Evolutionary conservation across 768 basidiomycete species (phyloP), one percentile per base, ranked within the genome.

Genomic region (Lentinula aciculospora): DNA sequence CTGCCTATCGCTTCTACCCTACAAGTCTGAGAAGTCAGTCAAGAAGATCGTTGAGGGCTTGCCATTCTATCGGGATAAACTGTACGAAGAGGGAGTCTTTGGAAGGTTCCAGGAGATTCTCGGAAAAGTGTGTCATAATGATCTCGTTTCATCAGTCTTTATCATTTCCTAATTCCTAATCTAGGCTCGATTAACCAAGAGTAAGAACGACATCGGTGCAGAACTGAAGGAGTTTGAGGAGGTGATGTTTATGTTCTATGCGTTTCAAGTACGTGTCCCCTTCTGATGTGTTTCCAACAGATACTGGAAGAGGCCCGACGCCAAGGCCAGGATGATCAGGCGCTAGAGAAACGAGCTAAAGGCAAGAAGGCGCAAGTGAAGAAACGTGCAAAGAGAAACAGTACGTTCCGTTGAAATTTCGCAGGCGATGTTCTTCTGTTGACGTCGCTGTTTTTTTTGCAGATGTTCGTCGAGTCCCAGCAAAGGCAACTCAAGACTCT

Each of bases 41-140:
- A 98, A 97, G 82, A 97, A 95, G 69, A 82, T 98, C 59, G 90
- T 94, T 64, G 96, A 98, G 62, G 94, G 84, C 1, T 70, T 99
- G 25, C 92, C 88, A 46, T 89, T 86, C 72, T 99, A 99, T 66
- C 88, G 94, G 53, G 97, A 98, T 76, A 99, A 99, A 72, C 74
- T 99, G 39, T 92, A 96, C 72, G 95, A 98, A 60, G 77, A 84
- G 40, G 75, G 71, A 1, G 96, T 99, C 4, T 98, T 80, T 68
- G 78, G 76, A 29, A 76, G 85, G 46, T 98, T 99, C 71, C 80
- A 79, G 27, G 95, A 98, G 67, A 98, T 98, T 58, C 79, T 99
- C n/a, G 73, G 73, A 50, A 99, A 98, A 82, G 93, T 86, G 75
- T 60, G 12, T 1, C 49, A 25, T 36, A 15, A 23, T 45, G n/a